phyloP scores from a whole-genome alignment of 2,329 filamentous ascomycete genomes.

The Thelonectria rubi region DNA sequence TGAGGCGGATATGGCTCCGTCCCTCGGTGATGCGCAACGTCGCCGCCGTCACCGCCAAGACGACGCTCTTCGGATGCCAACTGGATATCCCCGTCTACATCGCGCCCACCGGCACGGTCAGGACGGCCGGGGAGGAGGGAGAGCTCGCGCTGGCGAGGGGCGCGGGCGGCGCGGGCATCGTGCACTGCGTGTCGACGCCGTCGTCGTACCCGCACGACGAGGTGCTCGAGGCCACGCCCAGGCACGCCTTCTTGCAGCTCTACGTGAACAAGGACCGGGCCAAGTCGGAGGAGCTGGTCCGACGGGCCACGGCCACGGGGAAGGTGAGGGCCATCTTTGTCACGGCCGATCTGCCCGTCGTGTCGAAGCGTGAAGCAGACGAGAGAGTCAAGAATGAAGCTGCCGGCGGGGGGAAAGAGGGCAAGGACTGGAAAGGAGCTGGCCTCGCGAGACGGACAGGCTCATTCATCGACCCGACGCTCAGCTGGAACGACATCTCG shows the following conservation, averaged over 20 bases:
- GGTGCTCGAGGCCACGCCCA: conserved; percentile 3
- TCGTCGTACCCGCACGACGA: conserved; percentile 24
- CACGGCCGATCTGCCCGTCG: conserved; percentile 23
- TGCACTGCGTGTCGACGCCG: conserved; percentile 23
- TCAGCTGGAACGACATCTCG: conserved; percentile 71
- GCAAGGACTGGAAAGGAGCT: conserved; percentile 63
- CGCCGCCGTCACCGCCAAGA: conserved; percentile 21
- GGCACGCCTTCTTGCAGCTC: conserved; percentile 24
- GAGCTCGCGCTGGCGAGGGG: conserved; percentile 24
- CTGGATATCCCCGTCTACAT: conserved; percentile 38
- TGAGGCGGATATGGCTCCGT: conserved; percentile 39
- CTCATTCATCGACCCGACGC: conserved; percentile 64
- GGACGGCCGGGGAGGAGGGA: conserved; percentile 54
- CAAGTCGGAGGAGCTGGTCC: conserved; percentile 18
- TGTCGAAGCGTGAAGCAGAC: conserved; percentile 27
- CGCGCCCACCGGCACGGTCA: conserved; percentile 54
- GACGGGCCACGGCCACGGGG: background rate
- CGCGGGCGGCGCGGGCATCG: conserved; percentile 1
- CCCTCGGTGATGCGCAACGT: conserved; percentile 37
- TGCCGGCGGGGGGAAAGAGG: conserved; percentile 55
- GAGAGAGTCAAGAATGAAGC: conserved; percentile 45
- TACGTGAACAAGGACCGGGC: conserved; percentile 28
- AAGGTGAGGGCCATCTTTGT: conserved; percentile 26
- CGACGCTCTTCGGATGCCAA: conserved; percentile 30
- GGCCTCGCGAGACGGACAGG: conserved; percentile 63